Evolutionary conservation across 768 basidiomycete species (phyloP).

Genomic region (Aureoboletus auriporus): DNA sequence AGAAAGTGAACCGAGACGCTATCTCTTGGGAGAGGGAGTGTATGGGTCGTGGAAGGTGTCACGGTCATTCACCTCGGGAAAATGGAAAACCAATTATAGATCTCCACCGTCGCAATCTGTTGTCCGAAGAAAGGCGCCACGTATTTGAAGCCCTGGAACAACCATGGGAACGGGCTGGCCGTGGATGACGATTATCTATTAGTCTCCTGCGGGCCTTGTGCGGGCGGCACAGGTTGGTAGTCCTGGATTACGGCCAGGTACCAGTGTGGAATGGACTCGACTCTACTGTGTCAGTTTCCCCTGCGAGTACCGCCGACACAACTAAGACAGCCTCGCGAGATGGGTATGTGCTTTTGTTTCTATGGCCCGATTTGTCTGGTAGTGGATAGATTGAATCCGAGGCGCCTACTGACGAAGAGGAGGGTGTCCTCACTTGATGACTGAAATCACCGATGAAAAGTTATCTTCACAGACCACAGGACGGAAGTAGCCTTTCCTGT

Average conservation of each 20-base stretch:
- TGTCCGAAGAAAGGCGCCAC: constrained; percentile 25
- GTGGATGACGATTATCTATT: constrained; percentile 67
- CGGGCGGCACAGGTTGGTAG: constrained; percentile 49
- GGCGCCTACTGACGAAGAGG: constrained; percentile 60
- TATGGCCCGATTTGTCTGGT: background rate
- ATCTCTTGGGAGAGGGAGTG: constrained; percentile 20
- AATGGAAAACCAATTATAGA: too few species aligned
- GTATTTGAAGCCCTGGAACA: constrained; percentile 63
- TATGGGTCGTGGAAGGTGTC: too few species aligned
- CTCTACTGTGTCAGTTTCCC: constrained; percentile 57
- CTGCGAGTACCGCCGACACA: constrained; percentile 59
- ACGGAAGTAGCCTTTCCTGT: background rate
- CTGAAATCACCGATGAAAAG: constrained; percentile 52
- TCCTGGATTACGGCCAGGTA: constrained; percentile 29
- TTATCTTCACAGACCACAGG: constrained; percentile 25
- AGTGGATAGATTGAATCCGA: too few species aligned
- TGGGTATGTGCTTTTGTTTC: constrained; percentile 41
- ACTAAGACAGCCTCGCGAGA: constrained; percentile 36
- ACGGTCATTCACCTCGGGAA: too few species aligned
- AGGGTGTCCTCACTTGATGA: constrained; percentile 63
- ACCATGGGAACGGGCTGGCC: constrained; percentile 66
- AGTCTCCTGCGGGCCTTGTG: constrained; percentile 51
- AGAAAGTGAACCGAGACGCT: background rate
- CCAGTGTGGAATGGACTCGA: constrained; percentile 67
- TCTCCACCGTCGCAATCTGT: too few species aligned